Percentiles rank a stretch among this genome's conserved stretches.
Evolutionary conservation across 2,329 filamentous ascomycete species (phyloP).

Genomic region (Alternaria atra): DNA sequence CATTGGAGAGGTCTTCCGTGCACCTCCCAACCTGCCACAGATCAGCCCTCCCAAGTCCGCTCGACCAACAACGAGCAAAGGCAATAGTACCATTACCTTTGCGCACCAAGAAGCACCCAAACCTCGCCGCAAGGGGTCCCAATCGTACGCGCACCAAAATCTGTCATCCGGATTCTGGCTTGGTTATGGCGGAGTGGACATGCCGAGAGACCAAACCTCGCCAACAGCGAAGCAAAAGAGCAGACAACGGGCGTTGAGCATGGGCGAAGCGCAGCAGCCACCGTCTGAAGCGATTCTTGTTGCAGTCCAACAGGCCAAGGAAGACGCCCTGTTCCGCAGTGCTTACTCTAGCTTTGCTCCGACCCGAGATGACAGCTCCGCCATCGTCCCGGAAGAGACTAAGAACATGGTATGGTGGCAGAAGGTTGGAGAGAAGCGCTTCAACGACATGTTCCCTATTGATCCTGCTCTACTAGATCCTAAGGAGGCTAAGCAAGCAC

Average conservation of each 20-base stretch:
- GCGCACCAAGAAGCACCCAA: constrained; percentile 63
- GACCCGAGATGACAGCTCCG: constrained; percentile 74
- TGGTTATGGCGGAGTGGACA: constrained; percentile 60
- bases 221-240: constrained; percentile 73
- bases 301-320: constrained; percentile 66
- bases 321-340: constrained; percentile 77
- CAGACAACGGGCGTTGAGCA: constrained; percentile 75
- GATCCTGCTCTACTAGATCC: constrained; percentile 54
- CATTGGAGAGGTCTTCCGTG: constrained; percentile 77
- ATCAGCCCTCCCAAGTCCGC: constrained; percentile 76
- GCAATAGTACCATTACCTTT: constrained; percentile 60
- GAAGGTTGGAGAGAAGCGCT: constrained; percentile 70
- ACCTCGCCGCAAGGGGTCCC: constrained; percentile 49
- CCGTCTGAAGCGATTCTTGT: constrained; percentile 51
- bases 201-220: constrained; percentile 59
- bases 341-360: constrained; percentile 85
- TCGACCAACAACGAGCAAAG: constrained; percentile 72
- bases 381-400: constrained; percentile 72
- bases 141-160: constrained; percentile 72
- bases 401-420: constrained; percentile 81
- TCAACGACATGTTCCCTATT: constrained; percentile 70
- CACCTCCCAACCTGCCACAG: constrained; percentile 70
- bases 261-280: constrained; percentile 67
- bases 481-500: constrained; percentile 49
- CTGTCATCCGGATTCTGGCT: constrained; percentile 74